A percentile compares a stretch with the other conserved stretches of the same genome.
Evolutionary conservation across 331 rosid species (phyloP).

Genomic region (Telfairia occidentalis): DNA sequence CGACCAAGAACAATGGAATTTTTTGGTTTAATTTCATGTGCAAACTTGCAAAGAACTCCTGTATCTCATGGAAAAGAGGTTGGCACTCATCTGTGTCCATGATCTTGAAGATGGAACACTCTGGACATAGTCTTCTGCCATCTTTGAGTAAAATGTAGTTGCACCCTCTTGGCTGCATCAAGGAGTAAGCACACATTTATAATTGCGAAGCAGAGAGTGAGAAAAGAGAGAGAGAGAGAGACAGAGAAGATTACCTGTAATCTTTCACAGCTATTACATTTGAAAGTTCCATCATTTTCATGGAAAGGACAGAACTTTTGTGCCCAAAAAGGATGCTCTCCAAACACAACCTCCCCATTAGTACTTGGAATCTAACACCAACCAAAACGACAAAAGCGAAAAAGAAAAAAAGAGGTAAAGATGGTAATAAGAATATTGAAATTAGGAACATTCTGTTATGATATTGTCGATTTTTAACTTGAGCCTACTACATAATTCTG

Average conservation of each 20-base stretch:
- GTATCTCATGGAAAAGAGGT: slow-evolving; percentile 78
- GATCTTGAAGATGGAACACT: slow-evolving; percentile 70
- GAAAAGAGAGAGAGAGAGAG: not conserved
- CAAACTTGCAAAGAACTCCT: slow-evolving; percentile 64
- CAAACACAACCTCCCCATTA: slow-evolving; percentile 51
- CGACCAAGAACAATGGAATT: slow-evolving; percentile 83
- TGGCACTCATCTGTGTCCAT: slow-evolving; percentile 87
- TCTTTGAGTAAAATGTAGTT: slow-evolving; percentile 70
- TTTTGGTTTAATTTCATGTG: slow-evolving; percentile 80
- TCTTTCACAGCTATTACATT: slow-evolving; percentile 86
- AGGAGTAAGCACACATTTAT: not conserved
- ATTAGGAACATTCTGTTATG: not conserved
- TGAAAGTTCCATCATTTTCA: slow-evolving; percentile 69
- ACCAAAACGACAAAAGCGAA: not conserved
- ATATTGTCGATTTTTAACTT: not conserved
- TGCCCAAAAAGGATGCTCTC: slow-evolving; percentile 79
- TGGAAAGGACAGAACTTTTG: slow-evolving; percentile 81
- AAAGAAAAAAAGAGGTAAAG: slow-evolving; percentile 7
- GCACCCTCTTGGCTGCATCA: slow-evolving; percentile 48
- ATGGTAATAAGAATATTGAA: not conserved
- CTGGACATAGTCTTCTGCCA: slow-evolving; percentile 75
- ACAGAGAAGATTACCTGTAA: slow-evolving; percentile 46
- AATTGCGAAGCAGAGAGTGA: not conserved
- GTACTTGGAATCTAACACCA: slow-evolving; percentile 57
- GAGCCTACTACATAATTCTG: not conserved